Conservation (phyloP, 768 basidiomycete genomes). For the Dentipellis sp. region DNA sequence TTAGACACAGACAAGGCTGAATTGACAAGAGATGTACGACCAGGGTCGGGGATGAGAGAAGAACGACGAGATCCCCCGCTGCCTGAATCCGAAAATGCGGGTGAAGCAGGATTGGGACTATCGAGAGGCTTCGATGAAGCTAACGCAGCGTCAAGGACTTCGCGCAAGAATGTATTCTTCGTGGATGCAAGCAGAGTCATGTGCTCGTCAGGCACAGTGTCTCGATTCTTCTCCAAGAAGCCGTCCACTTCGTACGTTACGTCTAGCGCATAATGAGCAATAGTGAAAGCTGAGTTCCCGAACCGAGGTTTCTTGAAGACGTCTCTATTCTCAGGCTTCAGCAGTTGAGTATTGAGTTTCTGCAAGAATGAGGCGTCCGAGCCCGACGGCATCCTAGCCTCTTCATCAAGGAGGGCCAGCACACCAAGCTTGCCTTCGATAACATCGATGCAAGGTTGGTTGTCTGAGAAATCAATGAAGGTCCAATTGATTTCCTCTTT, state of each 20-base stretch:
- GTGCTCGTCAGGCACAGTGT: conserved; percentile 98
- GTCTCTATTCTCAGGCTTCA: conserved; percentile 75
- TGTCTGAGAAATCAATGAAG: conserved; percentile 98
- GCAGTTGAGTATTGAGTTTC: conserved; percentile 81
- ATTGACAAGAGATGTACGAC: conserved; percentile 62
- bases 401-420: conserved; percentile 90
- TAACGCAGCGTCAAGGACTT: conserved; percentile 87
- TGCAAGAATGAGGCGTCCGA: conserved; percentile 89
- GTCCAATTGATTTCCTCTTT: conserved; percentile 99
- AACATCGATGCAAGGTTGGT: conserved; percentile 97
- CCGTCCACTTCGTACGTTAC: conserved; percentile 98
- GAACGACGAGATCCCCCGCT: conserved; percentile 73
- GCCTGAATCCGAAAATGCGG: conserved; percentile 68
- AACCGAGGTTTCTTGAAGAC: conserved; percentile 99
- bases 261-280: conserved; percentile 96
- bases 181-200: conserved; percentile 80
- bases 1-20: conserved; percentile 38
- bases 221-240: conserved; percentile 97
- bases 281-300: conserved; percentile 93
- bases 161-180: conserved; percentile 88
- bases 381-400: conserved; percentile 91
- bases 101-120: conserved; percentile 62
- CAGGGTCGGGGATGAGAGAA: conserved; percentile 83
- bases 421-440: conserved; percentile 98
- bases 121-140: conserved; percentile 61